Conservation (phyloP, 148 eudicot genomes). For the Selenicereus undatus region DNA sequence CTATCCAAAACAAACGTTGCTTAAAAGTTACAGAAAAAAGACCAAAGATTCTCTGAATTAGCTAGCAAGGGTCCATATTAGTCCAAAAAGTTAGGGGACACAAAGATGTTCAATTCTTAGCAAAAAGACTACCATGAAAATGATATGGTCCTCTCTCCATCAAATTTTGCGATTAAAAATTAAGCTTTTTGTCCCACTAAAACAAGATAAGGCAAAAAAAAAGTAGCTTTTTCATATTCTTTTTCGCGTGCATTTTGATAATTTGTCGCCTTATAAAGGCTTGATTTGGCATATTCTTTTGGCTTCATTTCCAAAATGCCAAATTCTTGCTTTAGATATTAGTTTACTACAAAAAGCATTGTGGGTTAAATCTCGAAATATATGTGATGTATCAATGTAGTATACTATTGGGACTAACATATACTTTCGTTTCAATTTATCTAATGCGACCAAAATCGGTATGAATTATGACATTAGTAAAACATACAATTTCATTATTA, state of each 20-base stretch:
- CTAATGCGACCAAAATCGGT: too few species aligned
- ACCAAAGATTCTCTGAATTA: not conserved
- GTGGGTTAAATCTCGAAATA: too few species aligned
- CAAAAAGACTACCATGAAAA: not conserved
- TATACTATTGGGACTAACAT: too few species aligned
- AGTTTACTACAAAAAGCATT: too few species aligned
- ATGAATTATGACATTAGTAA: too few species aligned
- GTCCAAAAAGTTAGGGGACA: not conserved
- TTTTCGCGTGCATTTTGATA: not conserved
- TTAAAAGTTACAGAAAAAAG: too few species aligned
- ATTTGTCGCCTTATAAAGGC: not conserved
- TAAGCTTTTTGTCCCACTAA: not conserved
- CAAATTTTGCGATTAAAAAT: not conserved
- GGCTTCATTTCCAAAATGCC: not conserved
- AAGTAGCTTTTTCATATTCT: conserved; percentile 18
- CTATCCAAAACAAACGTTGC: too few species aligned
- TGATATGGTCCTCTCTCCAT: not conserved
- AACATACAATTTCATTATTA: too few species aligned
- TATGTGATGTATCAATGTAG: too few species aligned
- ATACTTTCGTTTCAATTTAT: too few species aligned
- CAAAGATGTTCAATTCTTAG: not conserved
- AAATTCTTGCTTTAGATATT: not conserved
- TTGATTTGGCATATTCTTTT: not conserved
- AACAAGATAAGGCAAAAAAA: not conserved
- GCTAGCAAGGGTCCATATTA: not conserved